Evolutionary conservation across 2,329 filamentous ascomycete genomes (phyloP).

Genomic region (Nannizziopsis barbatae): DNA sequence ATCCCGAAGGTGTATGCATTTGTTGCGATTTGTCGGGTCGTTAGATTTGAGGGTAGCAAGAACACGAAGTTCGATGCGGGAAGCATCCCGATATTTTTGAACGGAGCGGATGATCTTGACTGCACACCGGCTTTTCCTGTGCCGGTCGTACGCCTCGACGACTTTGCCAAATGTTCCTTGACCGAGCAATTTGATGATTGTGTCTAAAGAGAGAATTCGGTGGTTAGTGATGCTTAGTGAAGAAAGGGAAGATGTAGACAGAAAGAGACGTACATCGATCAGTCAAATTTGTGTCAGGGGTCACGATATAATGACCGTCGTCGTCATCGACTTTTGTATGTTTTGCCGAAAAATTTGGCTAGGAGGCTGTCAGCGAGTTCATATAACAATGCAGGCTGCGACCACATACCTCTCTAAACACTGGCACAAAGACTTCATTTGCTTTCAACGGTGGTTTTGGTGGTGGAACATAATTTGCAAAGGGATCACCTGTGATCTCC

Average conservation of each 20-base stretch:
- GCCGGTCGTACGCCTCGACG: constrained; percentile 76
- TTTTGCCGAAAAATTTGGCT: constrained; percentile 38
- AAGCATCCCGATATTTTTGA: constrained; percentile 95
- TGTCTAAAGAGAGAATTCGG: constrained; percentile 47
- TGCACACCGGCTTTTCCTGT: constrained; percentile 68
- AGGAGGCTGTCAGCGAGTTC: constrained; percentile 4
- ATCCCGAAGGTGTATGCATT: constrained; percentile 91
- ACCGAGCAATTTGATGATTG: constrained; percentile 77
- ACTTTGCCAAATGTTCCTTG: constrained; percentile 99
- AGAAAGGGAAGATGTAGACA: not conserved
- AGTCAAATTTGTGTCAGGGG: constrained; percentile 73
- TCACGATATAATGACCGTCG: constrained; percentile 92
- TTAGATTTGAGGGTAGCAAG: constrained; percentile 85
- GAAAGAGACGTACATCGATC: constrained; percentile 60
- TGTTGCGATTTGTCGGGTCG: constrained; percentile 81
- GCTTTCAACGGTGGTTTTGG: constrained; percentile 84
- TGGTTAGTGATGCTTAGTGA: constrained; percentile 9
- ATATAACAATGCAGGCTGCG: not conserved
- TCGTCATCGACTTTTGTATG: constrained; percentile 81
- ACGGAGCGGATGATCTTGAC: constrained; percentile 98
- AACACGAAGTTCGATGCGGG: constrained; percentile 84
- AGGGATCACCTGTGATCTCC: constrained; percentile 58
- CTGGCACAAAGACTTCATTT: constrained; percentile 57
- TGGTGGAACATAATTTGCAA: constrained; percentile 72
- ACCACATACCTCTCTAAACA: constrained; percentile 47